Conservation (phyloP, 768 basidiomycete genomes). For the Nidularia pulvinata region DNA sequence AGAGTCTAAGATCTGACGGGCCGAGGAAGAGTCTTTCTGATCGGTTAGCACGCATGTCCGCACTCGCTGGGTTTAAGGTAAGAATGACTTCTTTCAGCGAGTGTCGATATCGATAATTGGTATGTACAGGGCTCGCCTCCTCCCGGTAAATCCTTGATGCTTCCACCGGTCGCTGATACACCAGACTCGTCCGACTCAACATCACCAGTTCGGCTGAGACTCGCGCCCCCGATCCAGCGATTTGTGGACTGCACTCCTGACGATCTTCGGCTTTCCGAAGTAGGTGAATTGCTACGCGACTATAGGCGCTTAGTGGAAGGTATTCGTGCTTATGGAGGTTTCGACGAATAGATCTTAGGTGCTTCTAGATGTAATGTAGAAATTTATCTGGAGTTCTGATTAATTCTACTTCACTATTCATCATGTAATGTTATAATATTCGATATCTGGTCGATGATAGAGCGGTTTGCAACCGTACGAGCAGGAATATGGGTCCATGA, state of each 20-base stretch:
- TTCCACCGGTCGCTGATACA: conserved; percentile 15
- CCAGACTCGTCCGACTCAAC: conserved; percentile 25
- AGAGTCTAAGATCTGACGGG: conserved; percentile 22
- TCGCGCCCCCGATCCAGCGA: conserved; percentile 64
- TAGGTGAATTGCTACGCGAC: conserved; percentile 77
- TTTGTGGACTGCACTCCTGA: conserved; percentile 75
- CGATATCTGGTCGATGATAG: too few species aligned
- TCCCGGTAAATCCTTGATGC: conserved; percentile 37
- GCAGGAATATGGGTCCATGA: too few species aligned
- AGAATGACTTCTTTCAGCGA: background rate
- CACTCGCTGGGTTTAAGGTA: conserved; percentile 47
- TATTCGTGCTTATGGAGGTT: conserved; percentile 59
- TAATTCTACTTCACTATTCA: too few species aligned
- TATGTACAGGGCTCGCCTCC: conserved; percentile 21
- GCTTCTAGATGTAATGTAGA: too few species aligned
- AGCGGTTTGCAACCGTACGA: too few species aligned
- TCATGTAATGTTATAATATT: too few species aligned
- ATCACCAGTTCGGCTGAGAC: conserved; percentile 27
- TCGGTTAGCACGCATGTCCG: conserved; percentile 78
- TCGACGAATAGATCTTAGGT: conserved; percentile 24
- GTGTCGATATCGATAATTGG: background rate
- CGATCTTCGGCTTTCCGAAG: conserved; percentile 81
- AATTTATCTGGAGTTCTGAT: too few species aligned
- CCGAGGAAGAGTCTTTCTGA: conserved; percentile 77
- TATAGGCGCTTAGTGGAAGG: conserved; percentile 80